Conservation (phyloP, 352 stramenopile species). For the Phytophthora megakarya region DNA sequence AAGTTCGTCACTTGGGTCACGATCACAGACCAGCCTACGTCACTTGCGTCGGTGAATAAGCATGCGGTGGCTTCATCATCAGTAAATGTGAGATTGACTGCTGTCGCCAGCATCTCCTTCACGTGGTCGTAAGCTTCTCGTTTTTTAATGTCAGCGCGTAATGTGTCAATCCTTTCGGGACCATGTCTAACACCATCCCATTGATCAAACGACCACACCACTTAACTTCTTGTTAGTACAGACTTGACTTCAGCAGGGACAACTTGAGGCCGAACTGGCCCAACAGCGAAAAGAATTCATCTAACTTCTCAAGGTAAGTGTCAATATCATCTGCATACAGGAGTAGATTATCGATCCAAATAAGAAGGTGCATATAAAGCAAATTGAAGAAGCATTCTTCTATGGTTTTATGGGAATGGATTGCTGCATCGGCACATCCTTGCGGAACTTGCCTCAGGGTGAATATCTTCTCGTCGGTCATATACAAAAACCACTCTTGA, state of each 20-base stretch:
- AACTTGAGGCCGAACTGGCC: background rate
- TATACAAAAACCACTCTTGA: slow-evolving; percentile 22
- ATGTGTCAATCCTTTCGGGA: background rate
- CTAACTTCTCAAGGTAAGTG: too few relatives aligned
- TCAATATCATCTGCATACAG: too few relatives aligned
- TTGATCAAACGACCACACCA: background rate
- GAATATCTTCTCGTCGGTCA: slow-evolving; percentile 31
- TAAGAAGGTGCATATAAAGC: too few relatives aligned
- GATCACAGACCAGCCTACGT: background rate
- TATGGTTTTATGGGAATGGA: too few relatives aligned
- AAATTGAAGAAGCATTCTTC: too few relatives aligned
- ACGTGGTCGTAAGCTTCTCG: too few relatives aligned
- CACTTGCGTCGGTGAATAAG: background rate
- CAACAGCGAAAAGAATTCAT: too few relatives aligned
- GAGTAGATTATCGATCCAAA: too few relatives aligned
- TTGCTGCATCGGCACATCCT: too few relatives aligned
- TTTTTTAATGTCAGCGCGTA: background rate
- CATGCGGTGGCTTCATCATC: background rate
- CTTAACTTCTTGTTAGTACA: background rate
- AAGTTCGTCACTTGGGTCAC: slow-evolving; percentile 4
- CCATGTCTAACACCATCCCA: background rate
- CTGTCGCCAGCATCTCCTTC: background rate
- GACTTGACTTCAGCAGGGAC: background rate
- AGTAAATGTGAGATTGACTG: background rate
- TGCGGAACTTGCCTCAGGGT: slow-evolving; percentile 11